phyloP scores from a whole-genome alignment of 768 basidiomycete species.

The Boletus sp. region DNA sequence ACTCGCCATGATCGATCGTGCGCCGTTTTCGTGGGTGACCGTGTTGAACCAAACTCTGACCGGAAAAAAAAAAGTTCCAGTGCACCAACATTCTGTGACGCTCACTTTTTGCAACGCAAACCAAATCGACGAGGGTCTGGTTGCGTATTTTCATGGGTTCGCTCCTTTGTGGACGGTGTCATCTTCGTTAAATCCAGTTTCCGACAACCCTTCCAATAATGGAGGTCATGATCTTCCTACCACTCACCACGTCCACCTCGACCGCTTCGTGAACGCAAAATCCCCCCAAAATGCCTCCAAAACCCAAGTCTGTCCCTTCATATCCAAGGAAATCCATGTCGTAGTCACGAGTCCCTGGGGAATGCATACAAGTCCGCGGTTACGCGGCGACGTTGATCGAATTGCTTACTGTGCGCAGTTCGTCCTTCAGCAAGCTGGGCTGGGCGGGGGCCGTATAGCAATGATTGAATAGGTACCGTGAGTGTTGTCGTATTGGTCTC shows the following conservation, averaged over 20 bases:
- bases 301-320: conserved; percentile 23
- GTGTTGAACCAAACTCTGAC: conserved; percentile 10
- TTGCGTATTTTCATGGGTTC: conserved; percentile 9
- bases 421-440: conserved; percentile 21
- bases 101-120: conserved; percentile 51
- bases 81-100: background rate
- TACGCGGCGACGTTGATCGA: conserved; percentile 22
- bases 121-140: conserved; percentile 53
- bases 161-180: conserved; percentile 12
- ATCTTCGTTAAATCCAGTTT: conserved; percentile 15
- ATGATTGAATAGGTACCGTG: conserved; percentile 30
- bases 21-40: conserved; percentile 15
- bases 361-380: background rate
- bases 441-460: conserved; percentile 8
- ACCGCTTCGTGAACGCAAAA: background rate
- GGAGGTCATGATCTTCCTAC: background rate
- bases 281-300: conserved; percentile 16
- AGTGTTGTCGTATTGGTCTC: conserved; percentile 10
- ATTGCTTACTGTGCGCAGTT: conserved; percentile 26
- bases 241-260: background rate
- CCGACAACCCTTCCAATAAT: conserved; percentile 10
- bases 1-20: conserved; percentile 13
- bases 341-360: conserved; percentile 28
- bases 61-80: background rate
- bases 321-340: conserved; percentile 19